Percentiles rank a stretch among this genome's conserved stretches.
These are phyloP conservation scores for Claviceps sp. DNA, from an alignment of 2,329 filamentous ascomycete species.

Conservation along the genomic window DNA sequence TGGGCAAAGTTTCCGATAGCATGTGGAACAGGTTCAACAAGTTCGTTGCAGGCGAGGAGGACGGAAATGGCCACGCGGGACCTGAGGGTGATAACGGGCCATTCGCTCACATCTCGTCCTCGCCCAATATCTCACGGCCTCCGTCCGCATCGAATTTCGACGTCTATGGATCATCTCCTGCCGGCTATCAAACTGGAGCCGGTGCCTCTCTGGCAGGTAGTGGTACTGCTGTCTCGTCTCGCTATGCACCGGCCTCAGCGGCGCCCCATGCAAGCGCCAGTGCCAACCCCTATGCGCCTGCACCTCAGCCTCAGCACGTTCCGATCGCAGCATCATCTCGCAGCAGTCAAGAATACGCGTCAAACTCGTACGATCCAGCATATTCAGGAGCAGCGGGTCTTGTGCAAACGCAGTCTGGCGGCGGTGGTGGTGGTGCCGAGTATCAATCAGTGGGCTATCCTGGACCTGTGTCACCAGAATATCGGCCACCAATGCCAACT, in stretches of 20 bases:
- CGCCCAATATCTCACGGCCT: constrained; percentile 60
- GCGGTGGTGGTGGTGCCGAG: neutral
- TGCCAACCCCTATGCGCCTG: constrained; percentile 20
- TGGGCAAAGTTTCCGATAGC: constrained; percentile 87
- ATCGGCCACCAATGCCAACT: constrained; percentile 11
- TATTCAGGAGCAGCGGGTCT: constrained; percentile 10
- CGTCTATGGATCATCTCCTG: constrained; percentile 43
- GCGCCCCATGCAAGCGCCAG: constrained; percentile 7
- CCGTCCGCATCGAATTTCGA: constrained; percentile 62
- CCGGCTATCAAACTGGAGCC: constrained; percentile 15
- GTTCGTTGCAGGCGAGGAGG: constrained; percentile 89
- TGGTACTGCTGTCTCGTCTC: constrained; percentile 21
- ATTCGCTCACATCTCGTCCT: constrained; percentile 68
- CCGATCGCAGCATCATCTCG: neutral
- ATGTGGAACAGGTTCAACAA: constrained; percentile 92
- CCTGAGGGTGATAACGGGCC: constrained; percentile 56
- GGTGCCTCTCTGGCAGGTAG: constrained; percentile 22
- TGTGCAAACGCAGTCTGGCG: constrained; percentile 7
- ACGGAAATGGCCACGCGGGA: constrained; percentile 56
- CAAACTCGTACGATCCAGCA: constrained; percentile 24
- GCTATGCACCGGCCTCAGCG: constrained; percentile 19
- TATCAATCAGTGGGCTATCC: constrained; percentile 10
- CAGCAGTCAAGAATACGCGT: constrained; percentile 4
- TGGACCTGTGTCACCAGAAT: constrained; percentile 9
- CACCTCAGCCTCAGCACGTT: constrained; percentile 20